A percentile compares a stretch with the other conserved stretches of the same genome.
phyloP scores from a whole-genome alignment of 2,329 filamentous ascomycete species.

The Mariannaea elegans region DNA sequence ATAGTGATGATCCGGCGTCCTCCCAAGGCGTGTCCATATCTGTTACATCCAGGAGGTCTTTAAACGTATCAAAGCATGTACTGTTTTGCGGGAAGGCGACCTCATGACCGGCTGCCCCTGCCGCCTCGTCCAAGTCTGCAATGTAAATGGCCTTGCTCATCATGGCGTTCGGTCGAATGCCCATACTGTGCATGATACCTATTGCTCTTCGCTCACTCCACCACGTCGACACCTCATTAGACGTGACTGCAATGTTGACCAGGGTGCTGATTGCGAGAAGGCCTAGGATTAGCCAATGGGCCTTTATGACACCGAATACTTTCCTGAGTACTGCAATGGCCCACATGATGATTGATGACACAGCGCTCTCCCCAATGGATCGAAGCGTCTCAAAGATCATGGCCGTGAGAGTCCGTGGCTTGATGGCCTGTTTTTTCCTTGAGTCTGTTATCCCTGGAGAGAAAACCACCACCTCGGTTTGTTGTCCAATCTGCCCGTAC shows the following conservation, averaged over 20 bases:
- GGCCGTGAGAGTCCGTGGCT: conserved; percentile 68
- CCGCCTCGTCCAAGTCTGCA: conserved; percentile 77
- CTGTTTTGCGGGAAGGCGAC: conserved; percentile 55
- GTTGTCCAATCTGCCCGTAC: conserved; percentile 78
- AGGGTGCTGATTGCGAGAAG: conserved; percentile 74
- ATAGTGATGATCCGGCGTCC: conserved; percentile 58
- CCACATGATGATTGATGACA: conserved; percentile 82
- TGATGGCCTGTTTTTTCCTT: conserved; percentile 66
- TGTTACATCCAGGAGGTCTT: conserved; percentile 64
- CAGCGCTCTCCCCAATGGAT: conserved; percentile 78
- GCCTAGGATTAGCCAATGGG: conserved; percentile 77
- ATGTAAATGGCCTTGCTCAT: conserved; percentile 91
- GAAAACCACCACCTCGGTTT: conserved; percentile 70
- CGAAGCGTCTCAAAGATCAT: conserved; percentile 77
- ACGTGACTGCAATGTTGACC: conserved; percentile 79
- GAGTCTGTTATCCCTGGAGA: conserved; percentile 58
- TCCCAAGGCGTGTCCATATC: conserved; percentile 67
- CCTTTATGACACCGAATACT: conserved; percentile 73
- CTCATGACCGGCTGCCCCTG: conserved; percentile 47
- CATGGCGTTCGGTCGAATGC: conserved; percentile 78
- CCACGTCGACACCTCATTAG: conserved; percentile 78
- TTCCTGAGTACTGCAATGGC: conserved; percentile 72
- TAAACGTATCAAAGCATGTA: conserved; percentile 70
- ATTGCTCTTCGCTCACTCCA: conserved; percentile 84
- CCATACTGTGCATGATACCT: conserved; percentile 82